A percentile compares a stretch with the other conserved stretches of the same genome.
phyloP scores from a whole-genome alignment of 2,329 filamentous ascomycete species.

The Arachnomyces sp. region DNA sequence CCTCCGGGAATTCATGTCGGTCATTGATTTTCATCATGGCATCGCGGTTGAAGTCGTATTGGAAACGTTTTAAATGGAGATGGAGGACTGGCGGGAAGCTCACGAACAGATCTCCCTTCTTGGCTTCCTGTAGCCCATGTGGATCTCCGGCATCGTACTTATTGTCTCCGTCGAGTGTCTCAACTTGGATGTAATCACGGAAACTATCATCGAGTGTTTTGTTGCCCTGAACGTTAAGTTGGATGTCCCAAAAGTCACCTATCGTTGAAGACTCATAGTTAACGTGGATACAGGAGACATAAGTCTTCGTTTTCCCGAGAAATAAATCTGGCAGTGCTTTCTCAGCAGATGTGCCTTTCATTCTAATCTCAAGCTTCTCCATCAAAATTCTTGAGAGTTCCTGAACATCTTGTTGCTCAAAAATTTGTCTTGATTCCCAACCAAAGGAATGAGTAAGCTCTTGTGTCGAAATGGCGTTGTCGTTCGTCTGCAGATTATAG shows the following conservation, averaged over 20 bases:
- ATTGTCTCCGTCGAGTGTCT: slow-evolving; percentile 96
- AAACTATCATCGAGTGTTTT: slow-evolving; percentile 91
- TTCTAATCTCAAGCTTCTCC: slow-evolving; percentile 93
- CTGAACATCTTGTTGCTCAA: slow-evolving; percentile 97
- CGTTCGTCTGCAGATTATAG: slow-evolving; percentile 85
- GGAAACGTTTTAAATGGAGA: slow-evolving; percentile 91
- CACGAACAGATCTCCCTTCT: slow-evolving; percentile 96
- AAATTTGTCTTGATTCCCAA: slow-evolving; percentile 96
- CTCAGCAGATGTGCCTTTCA: slow-evolving; percentile 92
- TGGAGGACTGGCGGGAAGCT: slow-evolving; percentile 91
- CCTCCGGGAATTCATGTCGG: slow-evolving; percentile 42
- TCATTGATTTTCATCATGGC: slow-evolving; percentile 92
- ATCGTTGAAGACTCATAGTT: slow-evolving; percentile 92
- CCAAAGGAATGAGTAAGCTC: slow-evolving; percentile 96
- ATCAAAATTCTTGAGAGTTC: slow-evolving; percentile 94
- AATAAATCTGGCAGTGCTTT: slow-evolving; percentile 86
- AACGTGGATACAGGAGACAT: slow-evolving; percentile 97
- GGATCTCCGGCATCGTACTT: slow-evolving; percentile 91
- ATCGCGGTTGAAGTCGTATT: slow-evolving; percentile 93
- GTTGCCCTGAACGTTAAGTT: slow-evolving; percentile 92
- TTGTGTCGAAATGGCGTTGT: slow-evolving; percentile 74
- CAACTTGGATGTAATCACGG: slow-evolving; percentile 90
- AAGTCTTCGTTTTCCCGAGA: slow-evolving; percentile 96
- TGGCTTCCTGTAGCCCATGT: slow-evolving; percentile 87
- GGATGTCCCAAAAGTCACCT: slow-evolving; percentile 98